Base-by-base conservation (phyloP, 2,329 filamentous ascomycete species). In the Talaromyces albobiverticillius region DNA sequence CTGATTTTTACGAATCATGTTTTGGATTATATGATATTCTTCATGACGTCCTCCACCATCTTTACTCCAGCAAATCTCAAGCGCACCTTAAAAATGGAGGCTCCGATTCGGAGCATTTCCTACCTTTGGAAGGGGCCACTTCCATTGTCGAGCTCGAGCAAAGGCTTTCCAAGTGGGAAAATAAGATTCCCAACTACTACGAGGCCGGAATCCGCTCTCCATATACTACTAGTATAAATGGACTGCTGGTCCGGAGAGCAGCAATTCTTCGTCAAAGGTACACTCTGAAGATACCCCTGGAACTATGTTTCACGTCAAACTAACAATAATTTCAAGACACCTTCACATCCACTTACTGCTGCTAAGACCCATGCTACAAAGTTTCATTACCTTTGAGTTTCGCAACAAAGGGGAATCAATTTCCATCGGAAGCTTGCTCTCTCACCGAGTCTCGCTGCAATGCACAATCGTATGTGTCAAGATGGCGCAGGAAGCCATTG, bases 181-280 rank as follows among this genome's bases (percentile, higher is more conserved):
- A 16, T 9, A 26, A 18, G 9, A 49, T 49, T 38, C 46, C 46
- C 20, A 18, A 26, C 18, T 26, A 26, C 26, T 38, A 38, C 14
- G 25, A 41, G 32, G n/a, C 16, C 32, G 46, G 46, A 25, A 3
- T 16, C 3, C 46, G 16, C 6, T 16, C 18, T 40, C 3, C 32
- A 40, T 41, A 49, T n/a, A n/a, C n/a, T 29, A 25, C 9, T 41
- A 40, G 32, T 18, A 25, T 26, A 16, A 46, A 52, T 38, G 31
- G 20, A 11, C 16, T 38, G 29, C 23, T 40, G 7, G 18, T 23
- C 22, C 41, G 50, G n/a, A 26, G 29, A 38, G 31, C 29, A 25
- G 50, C 46, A 6, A 38, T 52, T 14, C 50, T 52, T 52, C 50
- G 32, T 52, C 50, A 52, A 16, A 45, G 50, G 50, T 52, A 11